A percentile compares a stretch with the other conserved stretches of the same genome.
Evolutionary conservation across 192 early-diverging fungal genomes (phyloP).

Genomic region (Rhizophagus clarus): DNA sequence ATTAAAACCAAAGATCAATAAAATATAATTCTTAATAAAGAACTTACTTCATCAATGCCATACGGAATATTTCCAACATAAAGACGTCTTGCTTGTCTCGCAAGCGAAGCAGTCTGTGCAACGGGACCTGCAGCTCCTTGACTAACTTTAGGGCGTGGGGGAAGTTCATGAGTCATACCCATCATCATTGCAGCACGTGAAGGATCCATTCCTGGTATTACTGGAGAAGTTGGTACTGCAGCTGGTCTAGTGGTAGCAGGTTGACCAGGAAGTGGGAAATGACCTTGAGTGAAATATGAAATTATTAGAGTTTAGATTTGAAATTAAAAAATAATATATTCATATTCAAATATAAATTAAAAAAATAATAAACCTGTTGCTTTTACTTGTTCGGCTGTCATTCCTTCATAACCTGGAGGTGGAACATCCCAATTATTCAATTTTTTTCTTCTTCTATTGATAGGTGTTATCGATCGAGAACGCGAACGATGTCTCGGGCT

Average conservation of each 20-base stretch:
- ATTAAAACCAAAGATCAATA: not conserved
- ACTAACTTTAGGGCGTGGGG: conserved; percentile 48
- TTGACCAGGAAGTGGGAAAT: conserved; percentile 79
- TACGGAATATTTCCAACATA: conserved; percentile 92
- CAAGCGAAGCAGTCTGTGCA: conserved; percentile 56
- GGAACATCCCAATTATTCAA: conserved; percentile 92
- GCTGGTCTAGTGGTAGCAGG: conserved; percentile 41
- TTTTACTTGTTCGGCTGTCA: conserved; percentile 87
- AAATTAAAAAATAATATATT: not conserved
- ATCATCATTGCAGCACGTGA: conserved; percentile 54
- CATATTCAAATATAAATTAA: not conserved
- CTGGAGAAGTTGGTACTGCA: not conserved
- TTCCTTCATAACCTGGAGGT: conserved; percentile 85
- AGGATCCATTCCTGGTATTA: conserved; percentile 55
- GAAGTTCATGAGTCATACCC: conserved; percentile 48
- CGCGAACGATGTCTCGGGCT: conserved; percentile 41
- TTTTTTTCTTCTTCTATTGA: conserved; percentile 77
- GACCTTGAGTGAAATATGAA: conserved; percentile 53
- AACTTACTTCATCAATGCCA: conserved; percentile 68
- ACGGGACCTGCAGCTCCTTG: conserved; percentile 50
- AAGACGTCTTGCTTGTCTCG: conserved; percentile 80
- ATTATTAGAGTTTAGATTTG: conserved; percentile 35
- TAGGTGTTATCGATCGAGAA: conserved; percentile 49
- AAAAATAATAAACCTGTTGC: conserved; percentile 64
- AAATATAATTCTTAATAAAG: not conserved